A percentile compares a stretch with the other conserved stretches of the same genome.
Evolutionary conservation across 2,329 filamentous ascomycete genomes (phyloP).

Genomic region (Fusarium buharicum): DNA sequence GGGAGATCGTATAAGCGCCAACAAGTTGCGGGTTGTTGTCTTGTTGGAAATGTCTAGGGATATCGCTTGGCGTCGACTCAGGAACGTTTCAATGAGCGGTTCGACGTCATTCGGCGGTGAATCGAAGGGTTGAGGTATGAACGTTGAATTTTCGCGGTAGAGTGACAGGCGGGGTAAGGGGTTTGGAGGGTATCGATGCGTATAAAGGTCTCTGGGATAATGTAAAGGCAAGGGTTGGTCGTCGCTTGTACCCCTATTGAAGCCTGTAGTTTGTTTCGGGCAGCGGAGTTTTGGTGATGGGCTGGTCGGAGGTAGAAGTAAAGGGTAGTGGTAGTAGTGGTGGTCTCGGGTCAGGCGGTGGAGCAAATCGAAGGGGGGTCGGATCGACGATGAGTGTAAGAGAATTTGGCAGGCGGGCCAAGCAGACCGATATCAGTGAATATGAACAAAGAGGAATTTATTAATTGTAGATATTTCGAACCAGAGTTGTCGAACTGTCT

Average conservation of each 20-base stretch:
- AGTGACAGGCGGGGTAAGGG: constrained; percentile 35
- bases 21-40: constrained; percentile 8
- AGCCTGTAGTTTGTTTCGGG: constrained; percentile 11
- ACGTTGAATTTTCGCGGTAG: constrained; percentile 19
- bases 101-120: constrained; percentile 45
- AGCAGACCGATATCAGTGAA: constrained; percentile 20
- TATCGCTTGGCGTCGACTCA: constrained; percentile 39
- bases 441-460: neutral
- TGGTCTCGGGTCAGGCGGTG: constrained; percentile 43
- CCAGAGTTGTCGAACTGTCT: no score
- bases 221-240: constrained; percentile 15
- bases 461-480: no score
- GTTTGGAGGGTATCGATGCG: constrained; percentile 18
- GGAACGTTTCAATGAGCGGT: constrained; percentile 36
- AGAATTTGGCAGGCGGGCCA: constrained; percentile 36
- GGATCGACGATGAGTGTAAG: constrained; percentile 34
- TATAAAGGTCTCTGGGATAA: constrained; percentile 11
- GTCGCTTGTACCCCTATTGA: constrained; percentile 14
- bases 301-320: constrained; percentile 24
- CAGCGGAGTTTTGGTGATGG: constrained; percentile 28
- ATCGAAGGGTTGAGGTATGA: constrained; percentile 29
- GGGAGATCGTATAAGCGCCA: constrained; percentile 24
- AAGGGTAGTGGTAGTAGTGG: constrained; percentile 6
- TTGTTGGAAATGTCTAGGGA: constrained; percentile 23
- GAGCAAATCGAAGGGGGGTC: constrained; percentile 43